Percentiles rank a stretch among this genome's conserved stretches.
These are phyloP conservation scores for Styphnolobium japonicum DNA, from an alignment of 306 rosid species.

Conservation along the genomic window DNA sequence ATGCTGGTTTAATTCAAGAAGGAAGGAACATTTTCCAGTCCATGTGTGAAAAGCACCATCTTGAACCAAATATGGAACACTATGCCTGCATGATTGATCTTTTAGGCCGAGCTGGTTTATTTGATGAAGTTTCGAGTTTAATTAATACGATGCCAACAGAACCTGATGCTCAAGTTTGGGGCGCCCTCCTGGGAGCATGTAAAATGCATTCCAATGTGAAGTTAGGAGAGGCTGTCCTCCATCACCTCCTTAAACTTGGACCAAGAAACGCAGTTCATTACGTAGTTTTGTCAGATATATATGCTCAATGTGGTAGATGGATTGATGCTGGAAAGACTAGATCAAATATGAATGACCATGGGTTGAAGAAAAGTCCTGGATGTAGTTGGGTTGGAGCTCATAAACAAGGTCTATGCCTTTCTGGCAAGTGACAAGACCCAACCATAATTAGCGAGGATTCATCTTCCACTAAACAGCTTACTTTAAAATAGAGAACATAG, in stretches of 20 bases:
- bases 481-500: constrained; percentile 4
- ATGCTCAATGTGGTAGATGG: constrained; percentile 63
- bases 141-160: constrained; percentile 52
- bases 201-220: constrained; percentile 59
- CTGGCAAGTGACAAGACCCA: constrained; percentile 5
- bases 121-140: constrained; percentile 48
- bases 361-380: constrained; percentile 66
- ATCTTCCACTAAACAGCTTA: background rate
- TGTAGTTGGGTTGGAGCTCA: constrained; percentile 63
- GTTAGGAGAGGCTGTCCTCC: constrained; percentile 59
- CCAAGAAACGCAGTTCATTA: constrained; percentile 57
- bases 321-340: constrained; percentile 45
- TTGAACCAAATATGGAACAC: constrained; percentile 62
- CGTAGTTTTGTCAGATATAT: constrained; percentile 56
- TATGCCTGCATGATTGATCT: constrained; percentile 83
- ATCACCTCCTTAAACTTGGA: constrained; percentile 62
- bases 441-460: constrained; percentile 2
- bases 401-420: constrained; percentile 18
- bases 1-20: constrained; percentile 59
- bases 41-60: constrained; percentile 47
- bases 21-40: constrained; percentile 48
- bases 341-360: constrained; percentile 37
- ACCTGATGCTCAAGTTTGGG: constrained; percentile 73
- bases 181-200: constrained; percentile 78
- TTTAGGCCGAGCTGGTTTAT: constrained; percentile 60